phyloP scores from a whole-genome alignment of 176 grass and related monocot species.

The Stipa capillata region DNA sequence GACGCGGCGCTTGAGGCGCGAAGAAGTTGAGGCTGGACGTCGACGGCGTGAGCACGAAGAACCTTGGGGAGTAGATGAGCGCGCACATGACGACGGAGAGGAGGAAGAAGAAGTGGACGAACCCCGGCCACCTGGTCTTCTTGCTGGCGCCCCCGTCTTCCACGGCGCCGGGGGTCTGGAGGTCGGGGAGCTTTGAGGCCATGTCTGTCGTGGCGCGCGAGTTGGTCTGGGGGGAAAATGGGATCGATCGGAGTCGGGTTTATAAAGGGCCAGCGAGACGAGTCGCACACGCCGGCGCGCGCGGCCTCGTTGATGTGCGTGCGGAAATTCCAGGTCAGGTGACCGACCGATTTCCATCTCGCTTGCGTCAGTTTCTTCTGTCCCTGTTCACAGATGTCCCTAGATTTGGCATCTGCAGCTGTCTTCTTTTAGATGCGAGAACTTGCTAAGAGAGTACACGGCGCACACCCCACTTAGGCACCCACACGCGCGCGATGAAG shows the following conservation, averaged over 20 bases:
- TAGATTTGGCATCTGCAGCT: background rate
- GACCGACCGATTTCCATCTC: background rate
- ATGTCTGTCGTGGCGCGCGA: background rate
- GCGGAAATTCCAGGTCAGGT: background rate
- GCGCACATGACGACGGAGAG: conserved; percentile 33
- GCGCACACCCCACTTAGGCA: background rate
- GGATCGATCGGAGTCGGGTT: background rate
- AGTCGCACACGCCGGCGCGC: background rate
- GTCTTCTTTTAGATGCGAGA: background rate
- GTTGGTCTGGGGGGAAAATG: background rate
- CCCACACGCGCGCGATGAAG: background rate
- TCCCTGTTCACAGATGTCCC: background rate
- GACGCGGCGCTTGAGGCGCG: background rate
- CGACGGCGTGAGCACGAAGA: background rate
- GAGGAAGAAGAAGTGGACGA: conserved; percentile 34
- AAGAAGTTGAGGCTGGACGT: background rate
- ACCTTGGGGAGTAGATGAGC: conserved; percentile 30
- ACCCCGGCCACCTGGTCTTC: background rate
- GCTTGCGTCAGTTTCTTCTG: conserved; percentile 2
- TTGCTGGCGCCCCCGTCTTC: background rate
- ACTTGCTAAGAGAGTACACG: background rate
- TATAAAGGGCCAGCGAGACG: background rate
- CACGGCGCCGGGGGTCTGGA: background rate
- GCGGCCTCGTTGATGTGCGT: background rate
- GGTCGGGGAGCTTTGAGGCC: background rate